Evolutionary conservation across 768 basidiomycete species (phyloP), one percentile per base, ranked within the genome.

Genomic region (Podaxis carcinomalis): DNA sequence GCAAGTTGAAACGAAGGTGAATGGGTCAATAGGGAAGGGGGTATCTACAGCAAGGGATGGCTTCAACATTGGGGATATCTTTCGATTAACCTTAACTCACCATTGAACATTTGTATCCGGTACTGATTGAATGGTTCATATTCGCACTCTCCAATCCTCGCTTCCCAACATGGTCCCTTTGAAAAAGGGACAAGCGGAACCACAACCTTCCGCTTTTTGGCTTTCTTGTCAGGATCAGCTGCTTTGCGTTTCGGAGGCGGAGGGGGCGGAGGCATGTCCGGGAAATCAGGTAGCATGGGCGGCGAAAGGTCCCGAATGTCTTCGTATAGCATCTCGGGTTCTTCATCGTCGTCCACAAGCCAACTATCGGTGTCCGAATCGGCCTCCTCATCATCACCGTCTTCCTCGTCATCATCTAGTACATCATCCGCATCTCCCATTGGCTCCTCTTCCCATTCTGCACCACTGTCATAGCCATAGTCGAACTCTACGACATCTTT

Each of bases 361-460:
- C 88, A 92, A 68, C 83, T 85, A 56, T 92, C 92, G 64, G 86
- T 67, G 61, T 94, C 93, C 11, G 88, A 92, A 68, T 90, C 91
- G 2, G 76, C 78, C 32, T 84, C 88, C 14, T 83, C 86, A 5
- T 74, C 75, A 1, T 80, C 83, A 9, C 75, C 83, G 7, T 82
- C 84, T 9, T 85, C 87, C 4, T 81, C 86, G 13, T 85, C 88
- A 14, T 92, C 91, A 4, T 89, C 87, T 5, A 80, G 75, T 5
- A 88, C 83, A 57, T 91, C 89, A 52, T 92, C 91, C 53, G 88
- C 92, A 10, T 85, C 91, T 23, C 88, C 92, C 2, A 81, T 83
- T 21, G 87, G 86, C 69, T 95, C 94, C 60, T 90, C 91, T 64
- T 93, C 93, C 97, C 97, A 98, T 66, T 98, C 97, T 66, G 88